phyloP scores from a whole-genome alignment of 2,329 filamentous ascomycete species.

The Paracorniculantispora psalliotae region DNA sequence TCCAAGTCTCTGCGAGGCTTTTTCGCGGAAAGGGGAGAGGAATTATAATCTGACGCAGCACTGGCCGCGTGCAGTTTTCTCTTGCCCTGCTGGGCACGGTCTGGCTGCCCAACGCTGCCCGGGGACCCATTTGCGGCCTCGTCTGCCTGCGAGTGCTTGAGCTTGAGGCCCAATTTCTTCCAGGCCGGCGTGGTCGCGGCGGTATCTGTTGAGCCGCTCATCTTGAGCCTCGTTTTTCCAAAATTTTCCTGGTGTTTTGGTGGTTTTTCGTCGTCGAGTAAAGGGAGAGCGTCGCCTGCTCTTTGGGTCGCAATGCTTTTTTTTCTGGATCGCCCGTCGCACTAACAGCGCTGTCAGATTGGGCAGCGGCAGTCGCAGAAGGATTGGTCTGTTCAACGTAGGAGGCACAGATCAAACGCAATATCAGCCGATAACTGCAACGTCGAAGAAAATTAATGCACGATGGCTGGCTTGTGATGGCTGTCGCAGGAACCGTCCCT shows the following conservation, averaged over 20 bases:
- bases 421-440: not conserved
- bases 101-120: conserved; percentile 15
- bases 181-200: conserved; percentile 40
- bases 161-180: conserved; percentile 60
- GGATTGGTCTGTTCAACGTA: not conserved
- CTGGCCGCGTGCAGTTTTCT: conserved; percentile 11
- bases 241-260: not conserved
- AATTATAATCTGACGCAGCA: conserved; percentile 12
- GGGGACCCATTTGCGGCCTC: conserved; percentile 8
- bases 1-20: conserved; percentile 13
- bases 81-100: conserved; percentile 15
- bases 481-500: not conserved
- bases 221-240: conserved; percentile 1
- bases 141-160: conserved; percentile 35
- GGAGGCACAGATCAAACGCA: not conserved
- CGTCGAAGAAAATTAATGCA: not conserved
- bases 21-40: conserved; percentile 11
- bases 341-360: not conserved
- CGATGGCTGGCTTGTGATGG: not conserved
- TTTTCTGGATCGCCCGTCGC: conserved; percentile 3
- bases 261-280: not conserved
- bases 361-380: not conserved
- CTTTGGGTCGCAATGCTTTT: conserved; percentile 8
- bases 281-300: not conserved
- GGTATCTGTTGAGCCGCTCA: conserved; percentile 10